Base-by-base conservation (phyloP, 2,329 filamentous ascomycete genomes). In the Lojkania enalia region DNA sequence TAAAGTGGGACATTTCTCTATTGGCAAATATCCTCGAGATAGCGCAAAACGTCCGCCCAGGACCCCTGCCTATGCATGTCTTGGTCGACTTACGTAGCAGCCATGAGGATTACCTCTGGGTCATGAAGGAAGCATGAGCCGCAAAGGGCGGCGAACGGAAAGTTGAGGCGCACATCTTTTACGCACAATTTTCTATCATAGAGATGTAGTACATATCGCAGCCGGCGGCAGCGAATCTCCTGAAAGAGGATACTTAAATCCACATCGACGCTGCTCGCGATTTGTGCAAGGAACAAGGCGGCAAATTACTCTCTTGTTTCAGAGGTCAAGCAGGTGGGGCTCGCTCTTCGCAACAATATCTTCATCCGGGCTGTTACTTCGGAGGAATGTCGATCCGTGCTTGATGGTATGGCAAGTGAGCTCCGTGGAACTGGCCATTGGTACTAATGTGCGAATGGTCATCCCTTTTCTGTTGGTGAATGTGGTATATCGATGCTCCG, bases 401-500 rank as follows among this genome's bases (percentile, higher is more conserved):
- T 54, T 9, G 41, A 36, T n/a, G 73, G 74, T 3, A 77, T 78
- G 74, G 61, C 71, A 7, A 62, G 49, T 0, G 74, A 76, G 18
- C 51, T 63, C 1, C 18, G 39, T 1, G 71, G 70, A 0, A 70
- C 63, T 0, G 81, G 82, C 0, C 79, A 82, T 54, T 85, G 81
- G 82, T 84, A 83, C 58, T 70, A 60, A 0, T 84, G 80, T 50
- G 63, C 48, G 29, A 80, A 81, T 47, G 74, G 75, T 1, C 79
- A 83, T 54, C 76, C 78, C 2, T 75, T 86, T 51, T 80, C 81
- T 0, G 73, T 86, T 29, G 82, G 82, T 1, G 80, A 85, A 46
- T 85, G 83, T 55, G 83, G 82, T 1, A 78, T 80, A 74, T 79
- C 83, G 0, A 84, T 85, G 80, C 47, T 87, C 48, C 64, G 0